Percentiles rank a stretch among this genome's conserved stretches.
Conservation (phyloP, 78 protist genomes). For the Reticulomyxa filosa region DNA sequence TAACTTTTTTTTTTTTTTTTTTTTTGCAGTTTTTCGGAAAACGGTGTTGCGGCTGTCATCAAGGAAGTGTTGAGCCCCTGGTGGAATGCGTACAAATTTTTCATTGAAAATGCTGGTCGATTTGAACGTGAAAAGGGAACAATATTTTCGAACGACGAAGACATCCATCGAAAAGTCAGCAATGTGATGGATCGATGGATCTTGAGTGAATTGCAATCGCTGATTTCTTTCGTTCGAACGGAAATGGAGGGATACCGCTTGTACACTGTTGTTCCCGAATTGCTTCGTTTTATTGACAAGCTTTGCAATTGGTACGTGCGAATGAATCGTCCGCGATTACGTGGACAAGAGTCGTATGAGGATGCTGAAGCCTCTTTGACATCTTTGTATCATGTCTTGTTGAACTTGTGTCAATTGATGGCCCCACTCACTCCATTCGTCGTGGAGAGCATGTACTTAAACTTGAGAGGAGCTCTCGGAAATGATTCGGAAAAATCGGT, state of each 20-base stretch:
- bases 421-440: conserved; percentile 99
- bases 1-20: no score
- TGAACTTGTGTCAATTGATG: conserved; percentile 51
- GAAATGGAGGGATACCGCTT: conserved; percentile 67
- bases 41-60: conserved; percentile 64
- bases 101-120: conserved; percentile 2
- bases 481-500: no score
- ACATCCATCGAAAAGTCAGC: conserved; percentile 9
- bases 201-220: not conserved
- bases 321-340: conserved; percentile 48
- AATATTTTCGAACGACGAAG: conserved; percentile 17
- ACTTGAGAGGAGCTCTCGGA: no score
- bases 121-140: not conserved
- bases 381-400: conserved; percentile 53
- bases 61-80: conserved; percentile 84
- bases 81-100: conserved; percentile 63
- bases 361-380: conserved; percentile 32
- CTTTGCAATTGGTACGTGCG: conserved; percentile 63
- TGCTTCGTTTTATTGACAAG: conserved; percentile 45
- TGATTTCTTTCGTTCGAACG: no score
- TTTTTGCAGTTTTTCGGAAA: no score
- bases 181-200: conserved; percentile 91
- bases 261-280: conserved; percentile 85
- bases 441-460: no score
- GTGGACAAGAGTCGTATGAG: no score